Evolutionary conservation across 2,329 filamentous ascomycete species (phyloP).

Genomic region (Aspergillus fumigatiaffinis): DNA sequence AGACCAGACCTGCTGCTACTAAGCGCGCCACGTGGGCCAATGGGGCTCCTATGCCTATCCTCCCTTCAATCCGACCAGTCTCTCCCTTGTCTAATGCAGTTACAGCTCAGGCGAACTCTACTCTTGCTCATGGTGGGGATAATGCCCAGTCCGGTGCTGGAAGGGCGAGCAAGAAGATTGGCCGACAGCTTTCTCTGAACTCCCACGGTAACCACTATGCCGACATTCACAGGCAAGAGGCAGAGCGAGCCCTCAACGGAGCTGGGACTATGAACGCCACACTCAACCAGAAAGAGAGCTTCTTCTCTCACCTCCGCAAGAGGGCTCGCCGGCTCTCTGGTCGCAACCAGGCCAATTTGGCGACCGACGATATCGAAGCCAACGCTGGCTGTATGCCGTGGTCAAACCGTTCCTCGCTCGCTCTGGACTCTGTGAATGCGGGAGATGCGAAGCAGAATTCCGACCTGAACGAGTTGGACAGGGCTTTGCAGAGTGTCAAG

Average conservation of each 20-base stretch:
- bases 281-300: conserved; percentile 83
- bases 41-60: conserved; percentile 84
- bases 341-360: conserved; percentile 77
- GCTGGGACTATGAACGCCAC: conserved; percentile 71
- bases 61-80: conserved; percentile 90
- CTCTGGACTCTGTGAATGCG: conserved; percentile 59
- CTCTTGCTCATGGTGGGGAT: conserved; percentile 53
- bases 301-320: conserved; percentile 96
- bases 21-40: conserved; percentile 96
- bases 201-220: conserved; percentile 92
- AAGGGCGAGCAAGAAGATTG: conserved; percentile 80
- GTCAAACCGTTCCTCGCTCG: conserved; percentile 80
- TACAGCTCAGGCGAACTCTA: conserved; percentile 77
- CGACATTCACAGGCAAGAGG: conserved; percentile 83
- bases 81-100: conserved; percentile 95
- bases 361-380: conserved; percentile 85
- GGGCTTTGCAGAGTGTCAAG: conserved; percentile 57
- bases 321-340: conserved; percentile 88
- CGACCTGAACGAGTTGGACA: conserved; percentile 59
- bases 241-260: conserved; percentile 84
- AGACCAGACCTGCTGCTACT: conserved; percentile 55
- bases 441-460: conserved; percentile 45
- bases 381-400: conserved; percentile 88
- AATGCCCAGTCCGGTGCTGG: conserved; percentile 44
- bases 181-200: conserved; percentile 85